Evolutionary conservation across 345 rosid species (phyloP).

Genomic region (Dovyalis caffra): DNA sequence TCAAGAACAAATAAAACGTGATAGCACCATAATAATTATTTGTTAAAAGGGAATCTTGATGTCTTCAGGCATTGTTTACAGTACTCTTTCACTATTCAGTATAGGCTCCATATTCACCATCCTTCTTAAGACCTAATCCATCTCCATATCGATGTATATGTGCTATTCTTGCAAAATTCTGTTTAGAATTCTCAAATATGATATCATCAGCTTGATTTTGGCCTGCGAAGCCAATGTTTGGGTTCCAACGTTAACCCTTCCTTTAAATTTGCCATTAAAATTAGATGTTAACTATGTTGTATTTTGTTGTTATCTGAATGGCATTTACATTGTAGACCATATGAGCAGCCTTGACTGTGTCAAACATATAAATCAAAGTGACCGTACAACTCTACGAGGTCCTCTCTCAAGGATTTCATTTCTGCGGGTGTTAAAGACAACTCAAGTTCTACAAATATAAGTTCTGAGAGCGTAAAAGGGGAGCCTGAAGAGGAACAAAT

Average conservation of each 20-base stretch:
- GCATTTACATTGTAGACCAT: neutral
- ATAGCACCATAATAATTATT: too few relatives aligned
- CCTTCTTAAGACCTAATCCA: too few relatives aligned
- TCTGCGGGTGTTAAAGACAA: slow-evolving; percentile 15
- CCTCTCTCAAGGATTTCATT: slow-evolving; percentile 3
- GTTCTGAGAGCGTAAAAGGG: neutral
- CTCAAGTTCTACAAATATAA: slow-evolving; percentile 21
- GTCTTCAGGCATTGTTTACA: too few relatives aligned
- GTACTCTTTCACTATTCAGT: too few relatives aligned
- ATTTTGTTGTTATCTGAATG: neutral
- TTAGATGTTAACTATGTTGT: neutral
- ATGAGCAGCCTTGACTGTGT: neutral
- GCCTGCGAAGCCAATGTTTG: neutral
- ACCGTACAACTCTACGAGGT: neutral
- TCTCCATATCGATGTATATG: too few relatives aligned
- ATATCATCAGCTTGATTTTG: too few relatives aligned
- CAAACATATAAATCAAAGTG: neutral
- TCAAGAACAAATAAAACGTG: too few relatives aligned
- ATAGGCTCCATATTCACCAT: too few relatives aligned
- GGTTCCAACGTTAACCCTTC: neutral
- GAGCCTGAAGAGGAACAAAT: neutral
- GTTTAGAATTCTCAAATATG: too few relatives aligned
- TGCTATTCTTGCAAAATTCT: too few relatives aligned
- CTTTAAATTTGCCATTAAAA: neutral
- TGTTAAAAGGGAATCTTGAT: too few relatives aligned